Base-by-base conservation (phyloP, 2,329 filamentous ascomycete genomes). In the Colletotrichum viniferum region DNA sequence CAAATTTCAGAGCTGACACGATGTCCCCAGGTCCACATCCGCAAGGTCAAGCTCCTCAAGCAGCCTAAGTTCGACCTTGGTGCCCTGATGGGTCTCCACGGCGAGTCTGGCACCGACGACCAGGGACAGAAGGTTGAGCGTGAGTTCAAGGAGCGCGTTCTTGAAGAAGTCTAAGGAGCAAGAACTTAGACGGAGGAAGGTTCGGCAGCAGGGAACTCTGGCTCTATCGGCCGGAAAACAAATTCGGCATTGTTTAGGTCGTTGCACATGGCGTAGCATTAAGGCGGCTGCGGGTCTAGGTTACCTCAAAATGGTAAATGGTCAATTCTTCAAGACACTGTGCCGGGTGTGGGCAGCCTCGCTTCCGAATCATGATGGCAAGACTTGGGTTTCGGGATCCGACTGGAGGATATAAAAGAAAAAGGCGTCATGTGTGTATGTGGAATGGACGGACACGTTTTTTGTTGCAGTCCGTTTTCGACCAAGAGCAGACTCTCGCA, bases 11-110 rank as follows among this genome's bases (percentile, higher is more conserved):
- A 10, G 7, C 26, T 60, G 36, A 66, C 36, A 10, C 26, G 13
- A 18, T 3, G 48, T 5, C 1, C 5, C 12, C 82, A 98, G 96
- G 96, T 98, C 85, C 97, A 99, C 92, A 98, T 99, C 89, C 96
- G 97, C 89, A 99, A 99, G 93, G 96, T 99, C 85, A 99, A 99
- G 94, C 95, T 99, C 82, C 92, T 99, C 83, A 99, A 99, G 94
- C 88, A 94, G 81, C 97, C 97, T 86, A 99, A 99, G 92, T 98
- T 99, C 91, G 97, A 99, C 86, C 94, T 99, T 80, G 97, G 97
- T 88, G 94, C 95, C 83, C 93, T 99, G 82, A 94, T 99, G 88
- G 94, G 94, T 87, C 94, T 99, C 83, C 97, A 99, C 91, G 97
- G 97, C 89, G 97, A 99, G 92, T 97, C 96, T 78, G 94, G 92